Evolutionary conservation across 208 protist genomes (phyloP).

Genomic region (Leishmania arabica): DNA sequence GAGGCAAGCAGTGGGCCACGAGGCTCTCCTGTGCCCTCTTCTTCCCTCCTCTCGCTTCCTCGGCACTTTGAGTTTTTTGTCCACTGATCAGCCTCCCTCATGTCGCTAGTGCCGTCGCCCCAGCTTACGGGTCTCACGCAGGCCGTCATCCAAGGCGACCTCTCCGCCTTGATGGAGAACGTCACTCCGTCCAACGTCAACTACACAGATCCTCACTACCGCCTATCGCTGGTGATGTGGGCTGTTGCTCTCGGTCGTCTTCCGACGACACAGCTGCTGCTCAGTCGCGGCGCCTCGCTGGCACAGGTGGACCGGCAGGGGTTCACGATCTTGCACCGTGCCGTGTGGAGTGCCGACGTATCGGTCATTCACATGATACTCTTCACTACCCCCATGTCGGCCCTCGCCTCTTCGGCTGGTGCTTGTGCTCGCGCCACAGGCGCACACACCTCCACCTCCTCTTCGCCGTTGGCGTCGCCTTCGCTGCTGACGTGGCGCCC

Average conservation of each 20-base stretch:
- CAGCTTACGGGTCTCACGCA: conserved; percentile 33
- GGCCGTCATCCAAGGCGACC: conserved; percentile 55
- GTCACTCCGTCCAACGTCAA: conserved; percentile 80
- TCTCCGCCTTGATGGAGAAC: conserved; percentile 35
- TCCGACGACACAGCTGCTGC: conserved; percentile 51
- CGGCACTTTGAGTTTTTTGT: not conserved
- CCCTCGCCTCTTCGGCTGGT: not conserved
- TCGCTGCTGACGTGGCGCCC: conserved; percentile 42
- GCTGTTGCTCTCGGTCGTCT: conserved; percentile 57
- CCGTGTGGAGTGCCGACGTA: conserved; percentile 76
- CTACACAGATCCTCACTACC: conserved; percentile 62
- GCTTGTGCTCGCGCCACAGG: not conserved
- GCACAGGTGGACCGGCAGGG: conserved; percentile 54
- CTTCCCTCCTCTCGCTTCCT: not conserved
- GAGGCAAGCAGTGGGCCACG: not conserved
- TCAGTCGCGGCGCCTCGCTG: conserved; percentile 63
- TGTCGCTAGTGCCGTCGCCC: conserved; percentile 12
- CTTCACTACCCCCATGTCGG: conserved; percentile 38
- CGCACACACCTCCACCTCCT: not conserved
- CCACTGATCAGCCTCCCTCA: not conserved
- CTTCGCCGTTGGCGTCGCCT: not conserved
- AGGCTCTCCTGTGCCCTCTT: not conserved
- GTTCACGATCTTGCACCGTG: conserved; percentile 78
- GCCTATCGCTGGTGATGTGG: conserved; percentile 74
- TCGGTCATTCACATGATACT: conserved; percentile 58